Percentiles rank a stretch among this genome's conserved stretches.
These are phyloP conservation scores for Hemisphaericaspora lyxosophila DNA, from an alignment of 1,139 yeast species.

Conservation along the genomic window DNA sequence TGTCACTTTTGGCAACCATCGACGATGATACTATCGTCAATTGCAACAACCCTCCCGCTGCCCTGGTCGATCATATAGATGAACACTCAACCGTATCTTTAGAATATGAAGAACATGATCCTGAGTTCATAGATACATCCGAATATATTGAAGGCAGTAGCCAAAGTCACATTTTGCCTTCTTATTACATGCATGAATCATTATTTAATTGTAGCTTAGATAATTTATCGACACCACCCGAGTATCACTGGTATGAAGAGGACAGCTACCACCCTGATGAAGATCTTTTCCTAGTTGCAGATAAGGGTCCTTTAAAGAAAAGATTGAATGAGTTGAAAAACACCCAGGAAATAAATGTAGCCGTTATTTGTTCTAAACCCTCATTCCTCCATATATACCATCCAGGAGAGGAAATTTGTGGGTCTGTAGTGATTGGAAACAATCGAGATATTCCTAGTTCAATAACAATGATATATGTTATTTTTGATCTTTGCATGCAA, in stretches of 20 bases:
- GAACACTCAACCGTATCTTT: neutral
- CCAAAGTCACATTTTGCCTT: neutral
- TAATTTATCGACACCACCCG: neutral
- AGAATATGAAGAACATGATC: neutral
- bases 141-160: neutral
- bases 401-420: neutral
- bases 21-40: too few species aligned
- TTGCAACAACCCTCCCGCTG: neutral
- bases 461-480: neutral
- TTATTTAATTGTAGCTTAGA: neutral
- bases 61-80: neutral
- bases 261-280: neutral
- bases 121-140: neutral
- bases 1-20: too few species aligned
- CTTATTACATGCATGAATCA: conserved; percentile 1
- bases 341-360: neutral
- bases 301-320: neutral
- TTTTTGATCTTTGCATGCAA: conserved; percentile 1
- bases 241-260: neutral
- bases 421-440: neutral
- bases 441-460: neutral
- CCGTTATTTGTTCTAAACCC: neutral
- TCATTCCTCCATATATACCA: neutral
- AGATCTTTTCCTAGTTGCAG: neutral
- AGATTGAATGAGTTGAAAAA: neutral